phyloP scores from a whole-genome alignment of 441 rosid species.

The Syzygium syzygioides region DNA sequence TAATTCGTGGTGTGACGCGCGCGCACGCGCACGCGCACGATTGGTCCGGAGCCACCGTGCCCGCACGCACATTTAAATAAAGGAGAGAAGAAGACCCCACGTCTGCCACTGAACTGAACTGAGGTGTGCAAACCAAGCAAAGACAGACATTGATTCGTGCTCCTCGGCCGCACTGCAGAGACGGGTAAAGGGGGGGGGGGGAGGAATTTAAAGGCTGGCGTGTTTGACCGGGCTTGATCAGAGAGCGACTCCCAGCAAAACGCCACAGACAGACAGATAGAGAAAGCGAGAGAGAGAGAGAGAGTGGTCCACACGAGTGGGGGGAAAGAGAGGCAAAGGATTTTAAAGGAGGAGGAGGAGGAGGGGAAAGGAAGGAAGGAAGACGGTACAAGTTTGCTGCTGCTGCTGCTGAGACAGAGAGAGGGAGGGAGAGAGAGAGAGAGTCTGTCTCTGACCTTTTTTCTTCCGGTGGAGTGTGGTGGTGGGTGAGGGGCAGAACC shows the following conservation, averaged over 20 bases:
- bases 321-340: background rate
- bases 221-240: background rate
- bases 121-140: background rate
- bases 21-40: background rate
- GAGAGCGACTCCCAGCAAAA: background rate
- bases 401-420: too few relatives aligned
- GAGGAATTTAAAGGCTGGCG: background rate
- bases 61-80: background rate
- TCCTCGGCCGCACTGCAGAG: background rate
- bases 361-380: too few relatives aligned
- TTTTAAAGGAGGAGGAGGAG: too few relatives aligned
- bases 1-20: accelerated
- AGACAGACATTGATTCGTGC: background rate
- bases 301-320: background rate
- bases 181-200: background rate
- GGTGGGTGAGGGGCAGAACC: background rate
- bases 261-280: background rate
- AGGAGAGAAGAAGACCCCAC: too few relatives aligned
- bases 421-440: too few relatives aligned
- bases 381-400: background rate
- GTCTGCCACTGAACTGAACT: background rate
- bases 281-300: too few relatives aligned
- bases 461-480: background rate
- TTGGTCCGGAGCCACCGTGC: background rate
- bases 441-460: background rate